phyloP scores from a whole-genome alignment of 805 yeast genomes.

The Wickerhamomyces mucosus region DNA sequence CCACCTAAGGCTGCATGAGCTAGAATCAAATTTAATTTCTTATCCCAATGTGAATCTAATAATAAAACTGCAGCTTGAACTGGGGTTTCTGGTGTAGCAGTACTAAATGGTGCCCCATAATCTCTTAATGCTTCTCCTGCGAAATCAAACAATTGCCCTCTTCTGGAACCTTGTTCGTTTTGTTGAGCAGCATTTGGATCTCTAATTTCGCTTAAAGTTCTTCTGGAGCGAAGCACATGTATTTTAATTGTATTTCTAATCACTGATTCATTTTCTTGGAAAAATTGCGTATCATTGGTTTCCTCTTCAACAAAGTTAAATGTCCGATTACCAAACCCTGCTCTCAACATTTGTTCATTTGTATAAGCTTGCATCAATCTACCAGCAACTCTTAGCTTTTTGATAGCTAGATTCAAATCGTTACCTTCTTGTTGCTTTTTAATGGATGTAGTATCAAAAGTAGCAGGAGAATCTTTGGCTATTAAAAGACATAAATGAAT shows the following conservation, averaged over 20 bases:
- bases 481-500: conserved; percentile 71
- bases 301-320: conserved; percentile 69
- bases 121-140: conserved; percentile 65
- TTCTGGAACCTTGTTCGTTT: conserved; percentile 56
- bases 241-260: conserved; percentile 57
- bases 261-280: conserved; percentile 27
- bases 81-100: conserved; percentile 31
- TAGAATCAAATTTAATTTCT: conserved; percentile 41
- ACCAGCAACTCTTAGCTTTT: conserved; percentile 71
- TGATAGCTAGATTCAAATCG: conserved; percentile 57
- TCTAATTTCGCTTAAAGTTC: conserved; percentile 61
- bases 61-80: conserved; percentile 76
- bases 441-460: conserved; percentile 60
- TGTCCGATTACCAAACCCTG: conserved; percentile 70
- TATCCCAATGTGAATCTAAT: conserved; percentile 81
- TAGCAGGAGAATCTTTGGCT: conserved; percentile 65
- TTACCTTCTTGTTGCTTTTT: conserved; percentile 46
- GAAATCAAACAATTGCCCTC: conserved; percentile 69
- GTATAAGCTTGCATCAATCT: conserved; percentile 89
- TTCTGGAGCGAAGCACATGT: conserved; percentile 64
- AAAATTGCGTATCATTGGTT: conserved; percentile 41
- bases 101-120: conserved; percentile 44
- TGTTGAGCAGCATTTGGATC: conserved; percentile 85
- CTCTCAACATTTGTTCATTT: conserved; percentile 74
- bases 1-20: conserved; percentile 97